Percentiles rank a stretch among this genome's conserved stretches.
Evolutionary conservation across 2,329 filamentous ascomycete species (phyloP).

Genomic region (Fusarium illudens): DNA sequence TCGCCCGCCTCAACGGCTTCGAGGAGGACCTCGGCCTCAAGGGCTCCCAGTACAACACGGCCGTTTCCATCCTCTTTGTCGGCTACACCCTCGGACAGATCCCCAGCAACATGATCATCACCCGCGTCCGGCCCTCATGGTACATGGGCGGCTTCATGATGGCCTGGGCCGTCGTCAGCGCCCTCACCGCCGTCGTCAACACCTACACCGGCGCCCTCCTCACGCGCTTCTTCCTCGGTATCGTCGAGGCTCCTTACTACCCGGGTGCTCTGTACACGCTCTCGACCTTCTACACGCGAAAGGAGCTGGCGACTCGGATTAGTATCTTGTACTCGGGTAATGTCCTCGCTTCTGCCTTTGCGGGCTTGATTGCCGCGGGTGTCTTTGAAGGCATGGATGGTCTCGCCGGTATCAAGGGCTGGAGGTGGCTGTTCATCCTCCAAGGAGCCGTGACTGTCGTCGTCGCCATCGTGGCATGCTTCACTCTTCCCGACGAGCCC

Average conservation of each 20-base stretch:
- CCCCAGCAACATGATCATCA: constrained; percentile 53
- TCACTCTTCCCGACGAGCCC: constrained; percentile 46
- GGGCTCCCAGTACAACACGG: constrained; percentile 36
- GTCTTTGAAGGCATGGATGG: constrained; percentile 46
- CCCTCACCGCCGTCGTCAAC: constrained; percentile 54
- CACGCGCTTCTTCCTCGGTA: constrained; percentile 51
- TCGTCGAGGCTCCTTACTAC: constrained; percentile 52
- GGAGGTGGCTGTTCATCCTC: constrained; percentile 66
- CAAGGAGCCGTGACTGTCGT: constrained; percentile 58
- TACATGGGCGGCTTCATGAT: constrained; percentile 55
- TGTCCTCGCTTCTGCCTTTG: constrained; percentile 47
- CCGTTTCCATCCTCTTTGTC: constrained; percentile 43
- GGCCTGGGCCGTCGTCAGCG: constrained; percentile 55
- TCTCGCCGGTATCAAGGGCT: constrained; percentile 30
- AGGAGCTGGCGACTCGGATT: constrained; percentile 52
- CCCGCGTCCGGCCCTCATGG: constrained; percentile 48
- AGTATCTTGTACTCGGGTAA: constrained; percentile 53
- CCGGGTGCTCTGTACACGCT: constrained; percentile 51
- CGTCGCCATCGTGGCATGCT: constrained; percentile 35
- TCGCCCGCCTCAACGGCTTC: constrained; percentile 46
- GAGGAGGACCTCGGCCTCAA: constrained; percentile 35
- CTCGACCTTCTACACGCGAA: constrained; percentile 61
- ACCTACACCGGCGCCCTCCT: constrained; percentile 58
- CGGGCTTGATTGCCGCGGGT: constrained; percentile 53
- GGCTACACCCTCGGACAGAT: constrained; percentile 56